These are phyloP conservation scores for Lactuca saligna DNA, from an alignment of 129 eudicot species.

Conservation along the genomic window DNA sequence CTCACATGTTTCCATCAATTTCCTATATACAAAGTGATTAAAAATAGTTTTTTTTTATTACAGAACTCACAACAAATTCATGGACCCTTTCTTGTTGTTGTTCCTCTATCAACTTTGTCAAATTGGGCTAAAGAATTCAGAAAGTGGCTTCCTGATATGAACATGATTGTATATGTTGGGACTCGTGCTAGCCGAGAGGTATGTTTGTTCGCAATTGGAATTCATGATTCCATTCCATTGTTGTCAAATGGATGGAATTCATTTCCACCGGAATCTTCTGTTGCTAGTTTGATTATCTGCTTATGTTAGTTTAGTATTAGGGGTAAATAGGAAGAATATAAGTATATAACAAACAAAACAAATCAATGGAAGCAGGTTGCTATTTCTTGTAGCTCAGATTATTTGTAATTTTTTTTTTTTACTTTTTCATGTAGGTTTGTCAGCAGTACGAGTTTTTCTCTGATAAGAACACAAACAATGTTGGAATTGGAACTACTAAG, in stretches of 20 bases:
- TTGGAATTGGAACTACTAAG: slow-evolving; percentile 61
- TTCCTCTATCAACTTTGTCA: slow-evolving; percentile 90
- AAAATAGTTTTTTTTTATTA: slow-evolving; percentile 1
- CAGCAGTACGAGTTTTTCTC: slow-evolving; percentile 93
- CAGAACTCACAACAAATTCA: slow-evolving; percentile 96
- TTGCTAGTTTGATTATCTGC: no score
- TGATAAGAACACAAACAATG: slow-evolving; percentile 43
- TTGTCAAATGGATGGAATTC: no score
- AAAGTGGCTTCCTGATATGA: slow-evolving; percentile 97
- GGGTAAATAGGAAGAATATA: no score
- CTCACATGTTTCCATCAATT: slow-evolving; percentile 8
- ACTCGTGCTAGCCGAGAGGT: slow-evolving; percentile 99
- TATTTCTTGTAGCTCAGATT: neutral
- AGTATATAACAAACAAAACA: no score
- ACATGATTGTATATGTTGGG: slow-evolving; percentile 93
- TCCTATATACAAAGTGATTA: slow-evolving; percentile 14
- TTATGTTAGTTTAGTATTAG: no score
- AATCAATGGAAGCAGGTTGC: no score
- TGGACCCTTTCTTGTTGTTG: slow-evolving; percentile 99
- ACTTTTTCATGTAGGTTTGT: no score
- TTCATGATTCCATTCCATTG: no score
- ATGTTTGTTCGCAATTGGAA: slow-evolving; percentile 7
- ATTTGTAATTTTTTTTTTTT: no score
- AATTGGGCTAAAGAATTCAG: slow-evolving; percentile 99
- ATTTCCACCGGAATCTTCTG: no score